These are phyloP conservation scores for Thelephora terrestris DNA, from an alignment of 1,284 basidiomycete genomes.

Conservation along the genomic window DNA sequence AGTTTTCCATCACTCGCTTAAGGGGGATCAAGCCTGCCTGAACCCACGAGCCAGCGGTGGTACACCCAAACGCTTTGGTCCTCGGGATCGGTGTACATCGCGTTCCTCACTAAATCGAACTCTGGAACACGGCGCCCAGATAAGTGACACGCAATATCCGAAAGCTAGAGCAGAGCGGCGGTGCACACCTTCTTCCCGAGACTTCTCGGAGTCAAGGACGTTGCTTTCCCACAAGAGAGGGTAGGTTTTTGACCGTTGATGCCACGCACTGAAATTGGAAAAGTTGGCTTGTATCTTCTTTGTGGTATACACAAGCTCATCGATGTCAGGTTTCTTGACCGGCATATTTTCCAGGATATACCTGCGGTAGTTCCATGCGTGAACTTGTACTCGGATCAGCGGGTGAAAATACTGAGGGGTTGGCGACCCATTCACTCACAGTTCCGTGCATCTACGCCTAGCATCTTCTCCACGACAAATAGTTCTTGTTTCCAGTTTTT, in stretches of 20 bases:
- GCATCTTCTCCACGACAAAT: conserved; percentile 80
- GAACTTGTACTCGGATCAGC: conserved; percentile 44
- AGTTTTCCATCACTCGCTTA: neutral
- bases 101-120: conserved; percentile 86
- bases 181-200: conserved; percentile 54
- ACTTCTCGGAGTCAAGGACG: conserved; percentile 36
- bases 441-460: conserved; percentile 81
- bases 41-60: conserved; percentile 89
- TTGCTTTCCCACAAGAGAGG: conserved; percentile 56
- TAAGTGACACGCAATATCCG: conserved; percentile 3
- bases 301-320: conserved; percentile 76
- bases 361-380: conserved; percentile 87
- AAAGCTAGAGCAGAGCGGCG: neutral
- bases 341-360: conserved; percentile 71
- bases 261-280: conserved; percentile 99
- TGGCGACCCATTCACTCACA: conserved; percentile 46
- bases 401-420: neutral
- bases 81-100: conserved; percentile 92
- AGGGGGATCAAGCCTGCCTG: conserved; percentile 33
- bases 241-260: conserved; percentile 86
- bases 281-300: conserved; percentile 92
- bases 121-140: conserved; percentile 37
- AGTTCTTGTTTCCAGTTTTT: conserved; percentile 78
- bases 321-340: conserved; percentile 35
- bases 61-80: conserved; percentile 99